phyloP scores from a whole-genome alignment of 305 asterid species.

The Salvia sclarea region DNA sequence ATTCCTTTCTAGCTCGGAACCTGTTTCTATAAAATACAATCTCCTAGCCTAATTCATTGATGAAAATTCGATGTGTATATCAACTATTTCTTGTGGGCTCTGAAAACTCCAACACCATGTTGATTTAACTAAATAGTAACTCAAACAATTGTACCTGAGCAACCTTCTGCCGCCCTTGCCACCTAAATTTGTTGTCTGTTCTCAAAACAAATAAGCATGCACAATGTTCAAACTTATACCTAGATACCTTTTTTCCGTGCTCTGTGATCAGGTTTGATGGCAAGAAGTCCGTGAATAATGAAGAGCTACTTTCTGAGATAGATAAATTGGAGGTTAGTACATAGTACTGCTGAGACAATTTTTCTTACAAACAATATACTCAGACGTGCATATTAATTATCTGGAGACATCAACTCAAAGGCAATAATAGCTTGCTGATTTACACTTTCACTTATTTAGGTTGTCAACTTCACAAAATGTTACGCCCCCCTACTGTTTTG shows the following conservation, averaged over 20 bases:
- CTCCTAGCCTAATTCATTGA: not conserved
- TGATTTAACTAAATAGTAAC: not conserved
- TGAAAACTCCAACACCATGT: not conserved
- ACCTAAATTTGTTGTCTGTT: conserved; percentile 12
- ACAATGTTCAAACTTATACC: conserved; percentile 11
- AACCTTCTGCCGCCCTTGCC: not conserved
- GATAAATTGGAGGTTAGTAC: conserved; percentile 67
- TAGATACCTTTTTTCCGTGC: conserved; percentile 23
- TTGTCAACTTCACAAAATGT: conserved; percentile 1
- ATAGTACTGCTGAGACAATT: conserved; percentile 34
- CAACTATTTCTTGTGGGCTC: not conserved
- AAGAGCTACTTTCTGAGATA: conserved; percentile 51
- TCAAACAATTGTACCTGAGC: not conserved
- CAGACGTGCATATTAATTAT: conserved; percentile 5
- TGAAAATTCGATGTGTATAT: not conserved
- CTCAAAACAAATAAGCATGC: conserved; percentile 18
- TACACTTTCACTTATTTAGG: conserved; percentile 8
- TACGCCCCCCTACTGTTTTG: not conserved
- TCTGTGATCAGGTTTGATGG: conserved; percentile 60
- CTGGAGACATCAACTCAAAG: not conserved
- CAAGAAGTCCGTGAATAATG: conserved; percentile 38
- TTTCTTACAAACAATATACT: conserved; percentile 15
- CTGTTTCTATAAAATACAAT: not conserved
- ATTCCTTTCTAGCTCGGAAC: not conserved
- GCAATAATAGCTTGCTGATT: not conserved